Base-by-base conservation (phyloP, 306 rosid genomes). In the Pyrus betulifolia region DNA sequence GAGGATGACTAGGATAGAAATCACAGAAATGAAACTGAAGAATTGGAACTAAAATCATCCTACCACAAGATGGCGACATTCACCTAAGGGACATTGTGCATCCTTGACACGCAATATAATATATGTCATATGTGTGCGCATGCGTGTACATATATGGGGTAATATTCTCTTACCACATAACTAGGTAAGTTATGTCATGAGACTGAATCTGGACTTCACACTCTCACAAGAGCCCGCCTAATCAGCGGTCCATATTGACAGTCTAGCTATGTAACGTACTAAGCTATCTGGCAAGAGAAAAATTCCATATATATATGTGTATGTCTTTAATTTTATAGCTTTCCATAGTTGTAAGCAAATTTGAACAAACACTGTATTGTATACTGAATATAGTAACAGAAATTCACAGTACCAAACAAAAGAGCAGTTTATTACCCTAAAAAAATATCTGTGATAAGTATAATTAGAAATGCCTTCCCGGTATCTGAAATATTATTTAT, bases 381-480 rank as follows among this genome's bases (percentile, higher is more conserved):
- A 76, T 27, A 44, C 60, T 58, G 31, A 76, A 68, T 23, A n/a
- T 40, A 60, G 12, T 10, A 67, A 68, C 11, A 19, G 13, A 68
- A 57, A 65, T 38, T 54, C 58, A 64, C 51, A 49, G 19, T 45
- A 63, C 31, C 35, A 46, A 71, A 49, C 40, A 42, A 57, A 67
- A 28, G 52, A 69, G 67, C 27, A 82, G 52, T 46, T 59, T 21
- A 44, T 90, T 92, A 95, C 98, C 98, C 98, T 74, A 95, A 82
- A 86, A 95, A 90, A 79, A 90, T 92, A 89, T 95, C 97, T 74
- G 97, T 86, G 85, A 90, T 61, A 72, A 89, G 87, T 86, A 95
- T 92, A 82, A 95, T 89, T 61, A 95, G 84, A 85, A 95, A 88
- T 63, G 97, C 97, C 93, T 95, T 95, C 87, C 96, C 98, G 57